These are phyloP conservation scores for Chytriomyces sp. DNA, from an alignment of 192 early-diverging fungal genomes.

Conservation along the genomic window DNA sequence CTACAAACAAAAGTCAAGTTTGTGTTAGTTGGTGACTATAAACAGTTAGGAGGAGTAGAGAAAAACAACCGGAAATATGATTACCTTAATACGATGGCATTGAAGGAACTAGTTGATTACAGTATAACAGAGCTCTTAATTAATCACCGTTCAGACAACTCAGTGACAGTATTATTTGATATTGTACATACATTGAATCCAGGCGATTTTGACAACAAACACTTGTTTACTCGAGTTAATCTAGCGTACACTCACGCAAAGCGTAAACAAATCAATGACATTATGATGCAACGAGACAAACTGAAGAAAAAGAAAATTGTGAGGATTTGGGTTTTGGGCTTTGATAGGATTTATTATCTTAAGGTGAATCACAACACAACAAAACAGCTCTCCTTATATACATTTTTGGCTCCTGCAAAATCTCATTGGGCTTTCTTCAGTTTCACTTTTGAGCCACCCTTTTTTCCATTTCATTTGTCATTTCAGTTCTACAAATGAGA, in stretches of 20 bases:
- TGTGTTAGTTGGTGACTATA: constrained; percentile 7
- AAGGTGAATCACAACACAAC: too few species aligned
- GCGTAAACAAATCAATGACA: constrained; percentile 8
- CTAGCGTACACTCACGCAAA: constrained; percentile 1
- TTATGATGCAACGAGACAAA: background rate
- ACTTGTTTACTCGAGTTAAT: constrained; percentile 8
- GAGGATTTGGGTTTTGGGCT: too few species aligned
- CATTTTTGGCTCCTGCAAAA: too few species aligned
- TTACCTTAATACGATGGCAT: background rate
- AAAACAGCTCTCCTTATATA: too few species aligned
- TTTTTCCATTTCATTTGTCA: too few species aligned
- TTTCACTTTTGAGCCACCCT: too few species aligned
- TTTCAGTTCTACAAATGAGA: too few species aligned
- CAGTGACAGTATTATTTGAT: too few species aligned
- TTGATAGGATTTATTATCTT: too few species aligned
- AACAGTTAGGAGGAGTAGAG: background rate
- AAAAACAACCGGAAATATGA: background rate
- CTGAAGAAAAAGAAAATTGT: constrained; percentile 3
- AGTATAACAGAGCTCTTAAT: background rate
- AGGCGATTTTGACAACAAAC: background rate
- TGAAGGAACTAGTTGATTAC: background rate
- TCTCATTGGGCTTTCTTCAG: too few species aligned
- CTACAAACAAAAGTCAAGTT: background rate
- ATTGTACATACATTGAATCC: too few species aligned
- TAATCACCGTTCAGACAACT: too few species aligned